These are phyloP conservation scores for Talaromyces amestolkiae DNA, from an alignment of 2,329 filamentous ascomycete genomes.

Conservation along the genomic window DNA sequence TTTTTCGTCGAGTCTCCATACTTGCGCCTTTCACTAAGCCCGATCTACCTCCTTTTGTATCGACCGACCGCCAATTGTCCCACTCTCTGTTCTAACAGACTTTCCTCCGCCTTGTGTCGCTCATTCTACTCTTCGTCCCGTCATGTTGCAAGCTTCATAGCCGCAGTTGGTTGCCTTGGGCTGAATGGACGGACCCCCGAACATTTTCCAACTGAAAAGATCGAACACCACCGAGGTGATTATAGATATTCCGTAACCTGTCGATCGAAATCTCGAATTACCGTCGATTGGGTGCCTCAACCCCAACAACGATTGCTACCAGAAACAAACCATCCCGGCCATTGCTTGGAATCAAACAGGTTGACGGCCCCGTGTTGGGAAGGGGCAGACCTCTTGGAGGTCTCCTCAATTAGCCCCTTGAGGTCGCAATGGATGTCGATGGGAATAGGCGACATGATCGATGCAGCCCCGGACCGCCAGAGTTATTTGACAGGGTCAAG, in stretches of 20 bases:
- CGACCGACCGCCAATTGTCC: neutral
- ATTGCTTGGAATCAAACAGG: slow-evolving; percentile 22
- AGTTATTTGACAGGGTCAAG: neutral
- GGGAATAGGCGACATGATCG: slow-evolving; percentile 24
- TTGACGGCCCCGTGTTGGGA: slow-evolving; percentile 36
- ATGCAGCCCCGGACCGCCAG: slow-evolving; percentile 14
- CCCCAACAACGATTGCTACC: neutral
- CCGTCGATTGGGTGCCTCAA: neutral
- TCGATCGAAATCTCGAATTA: neutral
- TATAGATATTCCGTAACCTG: neutral
- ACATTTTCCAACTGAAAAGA: neutral
- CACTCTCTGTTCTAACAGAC: neutral
- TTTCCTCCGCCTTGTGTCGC: neutral
- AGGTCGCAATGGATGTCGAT: slow-evolving; percentile 33
- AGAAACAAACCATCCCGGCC: neutral
- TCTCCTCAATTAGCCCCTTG: slow-evolving; percentile 34
- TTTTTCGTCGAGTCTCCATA: slow-evolving; percentile 1
- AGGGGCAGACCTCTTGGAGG: slow-evolving; percentile 45
- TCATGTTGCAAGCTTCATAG: slow-evolving; percentile 7
- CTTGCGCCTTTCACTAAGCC: neutral
- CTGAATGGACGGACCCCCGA: neutral
- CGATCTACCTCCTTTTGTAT: neutral
- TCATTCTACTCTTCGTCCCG: slow-evolving; percentile 1
- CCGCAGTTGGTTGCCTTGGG: slow-evolving; percentile 5
- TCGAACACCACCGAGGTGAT: neutral